Evolutionary conservation across 208 protist species (phyloP), one percentile per base, ranked within the genome.

Genomic region (Wallacemonas collosoma): DNA sequence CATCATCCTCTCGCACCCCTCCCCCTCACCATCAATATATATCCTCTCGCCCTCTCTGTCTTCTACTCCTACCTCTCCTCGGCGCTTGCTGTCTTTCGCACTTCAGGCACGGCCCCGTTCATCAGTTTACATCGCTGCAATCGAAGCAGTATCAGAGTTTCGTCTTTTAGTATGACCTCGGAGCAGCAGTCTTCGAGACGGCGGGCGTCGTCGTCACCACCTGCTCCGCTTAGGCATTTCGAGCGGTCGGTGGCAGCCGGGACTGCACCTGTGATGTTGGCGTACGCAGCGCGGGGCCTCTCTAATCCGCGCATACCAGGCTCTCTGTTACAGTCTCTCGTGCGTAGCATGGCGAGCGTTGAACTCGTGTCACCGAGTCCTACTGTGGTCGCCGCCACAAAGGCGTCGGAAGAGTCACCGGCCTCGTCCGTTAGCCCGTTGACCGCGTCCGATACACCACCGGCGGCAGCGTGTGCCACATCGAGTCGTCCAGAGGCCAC

Each of bases 181-280:
- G 62, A 67, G 38, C 48, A 56, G 14, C 64, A 6, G 3, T 40
- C n/a, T 7, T 35, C 35, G 9, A 55, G 64, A 36, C 45, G 64
- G 64, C 64, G 64, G 9, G 64, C 64, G 26, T 58, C 45, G 14
- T 58, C 50, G 45, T 69, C 64, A 15, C 64, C 64, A n/a, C 35
- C 64, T 9, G 64, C 64, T 3, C 44, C 64, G n/a, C 64, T 69
- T 3, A 11, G 47, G 38, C 64, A 69, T 26, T 69, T 69, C 57
- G 64, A 69, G 51, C 51, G 64, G 11, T 12, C 17, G 3, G 4
- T 11, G 4, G 35, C 14, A 5, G 6, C 26, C 14, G 11, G 8
- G 6, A n/a, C 7, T 3, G n/a, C 12, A 5, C 35, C 6, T 2
- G 50, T 3, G 35, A 6, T 69, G 9, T 3, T 58, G 7, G 43